A percentile compares a stretch with the other conserved stretches of the same genome.
Evolutionary conservation across 345 rosid species (phyloP).

Genomic region (Alliaria petiolata): DNA sequence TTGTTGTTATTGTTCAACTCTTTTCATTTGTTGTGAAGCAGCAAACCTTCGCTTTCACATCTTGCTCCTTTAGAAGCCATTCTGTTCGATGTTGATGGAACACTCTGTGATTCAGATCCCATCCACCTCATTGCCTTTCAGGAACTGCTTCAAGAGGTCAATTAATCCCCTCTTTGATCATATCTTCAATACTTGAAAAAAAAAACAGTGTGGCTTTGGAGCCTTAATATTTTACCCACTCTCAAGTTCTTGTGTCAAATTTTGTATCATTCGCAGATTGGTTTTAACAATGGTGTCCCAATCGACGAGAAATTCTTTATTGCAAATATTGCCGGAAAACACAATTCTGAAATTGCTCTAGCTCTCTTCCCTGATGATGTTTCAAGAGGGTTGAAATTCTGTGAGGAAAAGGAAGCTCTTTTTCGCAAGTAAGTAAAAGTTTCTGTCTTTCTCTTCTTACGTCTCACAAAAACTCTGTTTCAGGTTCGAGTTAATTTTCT

Average conservation of each 20-base stretch:
- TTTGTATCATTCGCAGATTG: conserved; percentile 48
- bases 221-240: not conserved
- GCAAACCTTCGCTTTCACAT: conserved; percentile 49
- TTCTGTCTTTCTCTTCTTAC: not conserved
- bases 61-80: conserved; percentile 78
- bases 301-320: conserved; percentile 71
- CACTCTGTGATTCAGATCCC: conserved; percentile 96
- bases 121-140: conserved; percentile 63
- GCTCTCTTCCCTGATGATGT: conserved; percentile 67
- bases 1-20: not conserved
- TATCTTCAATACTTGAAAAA: not conserved
- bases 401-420: conserved; percentile 76
- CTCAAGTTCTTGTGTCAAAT: not conserved
- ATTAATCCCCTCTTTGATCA: not conserved
- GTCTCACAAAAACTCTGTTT: not conserved
- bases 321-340: conserved; percentile 71
- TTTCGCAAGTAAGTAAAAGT: conserved; percentile 53
- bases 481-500: not conserved
- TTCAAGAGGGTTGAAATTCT: conserved; percentile 53
- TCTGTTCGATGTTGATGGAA: conserved; percentile 92
- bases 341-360: conserved; percentile 68
- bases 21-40: conserved; percentile 28
- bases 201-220: not conserved
- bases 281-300: conserved; percentile 83
- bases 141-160: conserved; percentile 74